Conservation (phyloP, 2,329 filamentous ascomycete genomes). For the Ilyonectria mors-panacis region DNA sequence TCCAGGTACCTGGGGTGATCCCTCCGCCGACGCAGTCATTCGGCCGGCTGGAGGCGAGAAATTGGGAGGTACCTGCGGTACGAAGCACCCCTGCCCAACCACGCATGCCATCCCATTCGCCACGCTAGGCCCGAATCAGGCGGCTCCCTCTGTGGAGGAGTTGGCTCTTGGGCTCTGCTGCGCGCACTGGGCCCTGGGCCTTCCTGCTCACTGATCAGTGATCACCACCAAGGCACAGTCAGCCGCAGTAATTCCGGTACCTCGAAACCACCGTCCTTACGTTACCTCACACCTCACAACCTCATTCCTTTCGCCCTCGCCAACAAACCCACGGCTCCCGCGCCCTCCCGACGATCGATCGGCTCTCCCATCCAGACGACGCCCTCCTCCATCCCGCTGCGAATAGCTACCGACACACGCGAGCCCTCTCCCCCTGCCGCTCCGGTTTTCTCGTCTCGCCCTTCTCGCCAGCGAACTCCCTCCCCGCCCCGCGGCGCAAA, state of each 20-base stretch:
- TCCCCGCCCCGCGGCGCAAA: conserved; percentile 33
- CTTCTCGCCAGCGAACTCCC: conserved; percentile 26
- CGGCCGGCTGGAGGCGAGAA: conserved; percentile 32
- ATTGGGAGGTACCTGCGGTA: conserved; percentile 35
- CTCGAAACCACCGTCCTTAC: conserved; percentile 38
- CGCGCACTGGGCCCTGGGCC: conserved; percentile 20
- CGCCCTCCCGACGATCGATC: conserved; percentile 30
- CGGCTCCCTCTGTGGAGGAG: conserved; percentile 30
- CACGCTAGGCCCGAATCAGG: conserved; percentile 55
- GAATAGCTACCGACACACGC: conserved; percentile 10
- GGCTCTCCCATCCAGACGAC: conserved; percentile 20
- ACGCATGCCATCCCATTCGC: conserved; percentile 30
- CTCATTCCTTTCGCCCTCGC: conserved; percentile 33
- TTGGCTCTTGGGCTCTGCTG: conserved; percentile 15
- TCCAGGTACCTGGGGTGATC: conserved; percentile 5
- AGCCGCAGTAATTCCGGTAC: conserved; percentile 49
- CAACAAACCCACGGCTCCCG: conserved; percentile 31
- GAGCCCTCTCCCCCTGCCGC: neutral
- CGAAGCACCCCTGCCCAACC: conserved; percentile 40
- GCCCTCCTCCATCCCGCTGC: conserved; percentile 6
- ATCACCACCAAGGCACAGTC: conserved; percentile 47
- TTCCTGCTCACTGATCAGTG: conserved; percentile 25
- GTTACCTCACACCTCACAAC: conserved; percentile 38
- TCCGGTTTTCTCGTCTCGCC: conserved; percentile 11
- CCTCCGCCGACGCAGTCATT: conserved; percentile 40